These are phyloP conservation scores for Cryphonectria carpinicola DNA, from an alignment of 2,329 filamentous ascomycete species.

Conservation along the genomic window DNA sequence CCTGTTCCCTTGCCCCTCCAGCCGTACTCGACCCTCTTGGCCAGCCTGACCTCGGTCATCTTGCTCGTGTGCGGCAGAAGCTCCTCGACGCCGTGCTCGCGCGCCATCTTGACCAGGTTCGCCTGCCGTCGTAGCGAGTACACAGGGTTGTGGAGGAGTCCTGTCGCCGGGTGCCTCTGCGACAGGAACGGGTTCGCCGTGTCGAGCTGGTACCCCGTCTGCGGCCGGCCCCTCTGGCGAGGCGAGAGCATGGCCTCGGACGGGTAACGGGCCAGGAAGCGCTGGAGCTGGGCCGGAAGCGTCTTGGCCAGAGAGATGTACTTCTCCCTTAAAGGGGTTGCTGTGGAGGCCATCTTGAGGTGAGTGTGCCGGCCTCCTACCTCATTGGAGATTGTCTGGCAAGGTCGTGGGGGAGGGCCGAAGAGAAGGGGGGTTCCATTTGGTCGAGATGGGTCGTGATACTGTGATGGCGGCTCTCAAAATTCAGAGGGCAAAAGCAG, in stretches of 20 bases:
- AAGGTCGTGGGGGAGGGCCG: conserved; percentile 11
- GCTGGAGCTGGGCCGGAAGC: conserved; percentile 76
- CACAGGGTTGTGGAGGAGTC: conserved; percentile 80
- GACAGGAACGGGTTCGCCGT: conserved; percentile 81
- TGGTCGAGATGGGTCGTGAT: background rate
- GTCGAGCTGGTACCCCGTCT: conserved; percentile 58
- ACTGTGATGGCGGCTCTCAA: conserved; percentile 17
- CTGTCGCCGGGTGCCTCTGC: conserved; percentile 76
- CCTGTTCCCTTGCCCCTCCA: conserved; percentile 90
- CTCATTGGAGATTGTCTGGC: conserved; percentile 28
- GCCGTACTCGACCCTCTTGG: conserved; percentile 76
- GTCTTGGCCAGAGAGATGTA: conserved; percentile 66
- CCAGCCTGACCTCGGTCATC: conserved; percentile 71
- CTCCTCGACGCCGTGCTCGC: conserved; percentile 77
- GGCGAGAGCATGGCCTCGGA: conserved; percentile 63
- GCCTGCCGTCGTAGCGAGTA: conserved; percentile 88
- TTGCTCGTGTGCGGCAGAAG: conserved; percentile 78
- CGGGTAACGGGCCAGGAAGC: conserved; percentile 90
- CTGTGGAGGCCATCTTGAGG: conserved; percentile 31
- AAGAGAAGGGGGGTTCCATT: background rate
- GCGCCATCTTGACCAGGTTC: conserved; percentile 85
- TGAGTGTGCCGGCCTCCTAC: conserved; percentile 27
- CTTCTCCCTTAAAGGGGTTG: conserved; percentile 36
- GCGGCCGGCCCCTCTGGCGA: conserved; percentile 39
- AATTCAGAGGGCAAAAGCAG: conserved; percentile 16